phyloP scores from a whole-genome alignment of 106 monocot genomes.

The Phalaenopsis aphrodite region DNA sequence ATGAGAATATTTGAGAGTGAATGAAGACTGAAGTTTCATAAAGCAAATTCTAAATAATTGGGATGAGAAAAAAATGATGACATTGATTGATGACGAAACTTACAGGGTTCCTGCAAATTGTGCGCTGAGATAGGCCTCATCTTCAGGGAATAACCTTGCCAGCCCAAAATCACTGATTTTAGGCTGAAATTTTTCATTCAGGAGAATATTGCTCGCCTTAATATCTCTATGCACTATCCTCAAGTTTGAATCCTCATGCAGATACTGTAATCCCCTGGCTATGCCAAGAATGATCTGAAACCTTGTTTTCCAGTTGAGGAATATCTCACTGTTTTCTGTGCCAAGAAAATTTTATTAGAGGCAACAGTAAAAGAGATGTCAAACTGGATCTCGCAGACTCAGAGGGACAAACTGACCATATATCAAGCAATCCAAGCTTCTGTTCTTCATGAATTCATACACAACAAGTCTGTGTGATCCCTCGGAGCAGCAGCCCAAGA shows the following conservation, averaged over 20 bases:
- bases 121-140: conserved; percentile 47
- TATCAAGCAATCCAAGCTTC: conserved; percentile 37
- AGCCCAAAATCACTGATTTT: conserved; percentile 61
- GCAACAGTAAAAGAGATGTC: background rate
- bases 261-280: conserved; percentile 48
- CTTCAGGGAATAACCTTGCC: conserved; percentile 62
- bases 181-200: conserved; percentile 56
- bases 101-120: conserved; percentile 55
- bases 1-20: background rate
- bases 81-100: conserved; percentile 7
- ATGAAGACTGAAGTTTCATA: background rate
- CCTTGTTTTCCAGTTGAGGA: conserved; percentile 38
- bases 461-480: conserved; percentile 47
- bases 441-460: conserved; percentile 50
- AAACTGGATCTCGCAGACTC: background rate
- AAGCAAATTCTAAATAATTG: background rate
- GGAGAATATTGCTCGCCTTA: conserved; percentile 58
- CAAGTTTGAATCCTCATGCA: conserved; percentile 53
- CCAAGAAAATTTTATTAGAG: background rate
- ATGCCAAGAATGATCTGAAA: conserved; percentile 51
- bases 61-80: background rate
- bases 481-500: conserved; percentile 42
- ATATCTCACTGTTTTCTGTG: conserved; percentile 20
- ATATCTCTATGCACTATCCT: conserved; percentile 61
- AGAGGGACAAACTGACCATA: conserved; percentile 21